phyloP scores from a whole-genome alignment of 495 filamentous ascomycete genomes.

The Oleoguttula mirabilis region DNA sequence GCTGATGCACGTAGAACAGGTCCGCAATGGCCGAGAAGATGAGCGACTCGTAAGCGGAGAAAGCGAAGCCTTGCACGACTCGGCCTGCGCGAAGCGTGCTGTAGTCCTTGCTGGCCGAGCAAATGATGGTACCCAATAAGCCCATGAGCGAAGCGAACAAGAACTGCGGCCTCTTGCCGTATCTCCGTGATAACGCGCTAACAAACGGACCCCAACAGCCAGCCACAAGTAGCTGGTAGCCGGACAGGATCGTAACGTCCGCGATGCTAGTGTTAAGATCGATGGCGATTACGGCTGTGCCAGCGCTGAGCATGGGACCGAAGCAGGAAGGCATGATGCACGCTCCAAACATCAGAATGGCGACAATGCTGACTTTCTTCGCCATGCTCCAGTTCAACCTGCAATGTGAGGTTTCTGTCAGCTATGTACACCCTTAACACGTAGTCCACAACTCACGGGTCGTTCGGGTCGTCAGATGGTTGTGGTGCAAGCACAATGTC shows the following conservation, averaged over 20 bases:
- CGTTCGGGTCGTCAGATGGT: conserved; percentile 8
- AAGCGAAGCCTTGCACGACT: neutral
- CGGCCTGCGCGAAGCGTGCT: neutral
- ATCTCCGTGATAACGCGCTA: neutral
- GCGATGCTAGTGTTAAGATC: neutral
- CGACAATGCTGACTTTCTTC: neutral
- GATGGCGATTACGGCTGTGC: neutral
- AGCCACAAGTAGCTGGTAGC: neutral
- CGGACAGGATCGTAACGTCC: neutral
- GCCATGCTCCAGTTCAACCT: neutral
- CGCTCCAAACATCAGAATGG: neutral
- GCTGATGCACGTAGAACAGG: conserved; percentile 23
- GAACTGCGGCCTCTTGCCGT: neutral
- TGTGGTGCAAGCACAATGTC: conserved; percentile 11
- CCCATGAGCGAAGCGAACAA: neutral
- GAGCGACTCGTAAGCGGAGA: conserved; percentile 21
- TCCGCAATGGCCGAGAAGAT: conserved; percentile 20
- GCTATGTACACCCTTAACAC: neutral
- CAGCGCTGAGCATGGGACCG: neutral
- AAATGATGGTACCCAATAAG: neutral
- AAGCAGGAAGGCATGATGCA: neutral
- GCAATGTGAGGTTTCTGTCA: neutral
- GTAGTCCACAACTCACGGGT: neutral
- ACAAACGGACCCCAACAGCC: neutral
- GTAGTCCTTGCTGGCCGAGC: no score